phyloP scores from a whole-genome alignment of 2,329 filamentous ascomycete genomes.

The Aspergillus hortae region DNA sequence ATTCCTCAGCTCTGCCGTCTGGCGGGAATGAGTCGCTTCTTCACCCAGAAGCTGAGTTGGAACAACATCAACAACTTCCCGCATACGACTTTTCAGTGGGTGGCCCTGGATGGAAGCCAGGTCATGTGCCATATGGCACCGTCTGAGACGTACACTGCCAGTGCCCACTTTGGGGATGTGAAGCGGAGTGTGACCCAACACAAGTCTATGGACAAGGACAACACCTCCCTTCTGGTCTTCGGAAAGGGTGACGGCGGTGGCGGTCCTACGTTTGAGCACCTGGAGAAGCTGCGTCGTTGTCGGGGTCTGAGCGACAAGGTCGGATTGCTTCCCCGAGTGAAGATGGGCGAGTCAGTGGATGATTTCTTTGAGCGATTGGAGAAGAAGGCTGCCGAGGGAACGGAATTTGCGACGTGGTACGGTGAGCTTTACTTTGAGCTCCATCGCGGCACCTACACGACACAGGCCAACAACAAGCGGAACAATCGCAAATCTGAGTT shows the following conservation, averaged over 20 bases:
- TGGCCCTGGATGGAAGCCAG: slow-evolving; percentile 89
- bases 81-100: slow-evolving; percentile 99
- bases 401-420: slow-evolving; percentile 89
- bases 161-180: slow-evolving; percentile 92
- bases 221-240: slow-evolving; percentile 86
- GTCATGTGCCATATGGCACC: slow-evolving; percentile 98
- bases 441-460: slow-evolving; percentile 95
- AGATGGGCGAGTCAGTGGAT: slow-evolving; percentile 85
- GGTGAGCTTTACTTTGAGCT: slow-evolving; percentile 98
- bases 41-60: slow-evolving; percentile 98
- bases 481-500: slow-evolving; percentile 87
- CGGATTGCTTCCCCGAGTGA: slow-evolving; percentile 78
- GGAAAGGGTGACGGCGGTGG: slow-evolving; percentile 96
- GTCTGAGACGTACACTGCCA: slow-evolving; percentile 89
- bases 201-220: slow-evolving; percentile 92
- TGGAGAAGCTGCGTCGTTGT: slow-evolving; percentile 91
- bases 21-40: slow-evolving; percentile 93
- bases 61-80: slow-evolving; percentile 99
- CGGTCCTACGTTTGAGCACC: slow-evolving; percentile 86
- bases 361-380: slow-evolving; percentile 89
- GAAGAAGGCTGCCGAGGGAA: slow-evolving; percentile 64
- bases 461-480: slow-evolving; percentile 93
- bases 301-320: slow-evolving; percentile 87
- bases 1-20: slow-evolving; percentile 89
- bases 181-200: slow-evolving; percentile 85